Percentiles rank a stretch among this genome's conserved stretches.
Conservation (phyloP, 1,139 yeast genomes). For the Nakaseomyces delphensis region DNA sequence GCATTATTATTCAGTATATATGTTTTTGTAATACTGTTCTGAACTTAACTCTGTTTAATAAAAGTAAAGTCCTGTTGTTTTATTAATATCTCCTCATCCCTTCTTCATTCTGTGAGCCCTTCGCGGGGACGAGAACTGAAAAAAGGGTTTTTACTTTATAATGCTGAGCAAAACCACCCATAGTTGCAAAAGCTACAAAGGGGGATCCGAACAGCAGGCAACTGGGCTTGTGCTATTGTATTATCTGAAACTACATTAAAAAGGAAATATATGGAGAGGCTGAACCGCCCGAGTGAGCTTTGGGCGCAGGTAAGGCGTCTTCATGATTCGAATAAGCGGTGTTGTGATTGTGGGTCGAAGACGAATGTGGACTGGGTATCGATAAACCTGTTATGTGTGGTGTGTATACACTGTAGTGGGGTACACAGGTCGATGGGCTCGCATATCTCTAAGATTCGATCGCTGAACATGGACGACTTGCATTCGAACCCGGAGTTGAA, state of each 20-base stretch:
- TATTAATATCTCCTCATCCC: too few species aligned
- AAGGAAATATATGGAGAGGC: neutral
- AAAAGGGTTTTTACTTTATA: too few species aligned
- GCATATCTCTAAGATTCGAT: constrained; percentile 66
- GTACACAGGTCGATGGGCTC: constrained; percentile 70
- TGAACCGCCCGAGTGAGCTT: constrained; percentile 6
- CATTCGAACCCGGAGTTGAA: constrained; percentile 47
- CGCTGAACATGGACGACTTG: constrained; percentile 69
- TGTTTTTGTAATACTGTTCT: neutral
- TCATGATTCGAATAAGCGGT: constrained; percentile 50
- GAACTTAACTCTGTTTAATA: too few species aligned
- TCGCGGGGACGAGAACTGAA: too few species aligned
- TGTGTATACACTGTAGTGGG: constrained; percentile 77
- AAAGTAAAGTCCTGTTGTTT: too few species aligned
- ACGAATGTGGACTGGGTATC: constrained; percentile 84
- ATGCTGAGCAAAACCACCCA: too few species aligned
- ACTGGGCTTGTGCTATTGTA: too few species aligned
- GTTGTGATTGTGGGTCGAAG: constrained; percentile 71
- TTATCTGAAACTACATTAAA: too few species aligned
- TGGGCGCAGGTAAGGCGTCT: constrained; percentile 35
- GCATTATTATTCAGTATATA: constrained; percentile 18
- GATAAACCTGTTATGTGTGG: constrained; percentile 57
- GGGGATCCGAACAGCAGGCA: too few species aligned
- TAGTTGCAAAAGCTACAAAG: too few species aligned
- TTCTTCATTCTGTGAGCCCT: too few species aligned